Evolutionary conservation across 148 eudicot species (phyloP), one percentile per base, ranked within the genome.

Genomic region (Camellia japonica): DNA sequence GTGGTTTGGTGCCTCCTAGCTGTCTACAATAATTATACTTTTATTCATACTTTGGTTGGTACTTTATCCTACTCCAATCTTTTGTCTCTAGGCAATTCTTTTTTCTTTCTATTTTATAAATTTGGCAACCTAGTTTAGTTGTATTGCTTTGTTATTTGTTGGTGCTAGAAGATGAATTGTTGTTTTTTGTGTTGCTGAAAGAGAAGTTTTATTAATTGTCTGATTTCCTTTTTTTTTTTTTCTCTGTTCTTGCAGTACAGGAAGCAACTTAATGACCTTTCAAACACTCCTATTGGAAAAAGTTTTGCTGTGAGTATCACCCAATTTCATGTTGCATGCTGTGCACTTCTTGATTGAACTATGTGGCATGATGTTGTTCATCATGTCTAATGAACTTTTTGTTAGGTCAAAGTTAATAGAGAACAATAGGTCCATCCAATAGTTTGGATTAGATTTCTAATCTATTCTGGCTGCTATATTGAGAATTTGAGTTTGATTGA

Each of bases 241-340:
- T 30, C 38, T 30, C 38, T 30, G 55, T 79, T 66, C 55, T 87
- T 93, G 92, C 98, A 96, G 99, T 92, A 92, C 83, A 89, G 93
- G 88, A 93, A 84, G 90, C 91, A 91, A 82, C 61, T 96, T 42
- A 85, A 70, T 86, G 90, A 88, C 81, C 90, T 93, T 85, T 79
- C 88, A 74, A 88, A 93, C 77, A 84, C 99, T 64, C 97, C 98
- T 3, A 20, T 96, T 69, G 99, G 99, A 67, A 89, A 82, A 77
- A 88, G 90, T 81, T 89, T 83, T 76, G 83, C 88, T 56, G 99
- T 96, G 78, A 90, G 96, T 87, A 76, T 76, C 44, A 3, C 18
- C 54, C 38, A 79, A 65, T 23, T 68, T 60, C 78, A 9, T 52
- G 12, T 23, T 60, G 41, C 74, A 49, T 71, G 74, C 38, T 71